phyloP scores from a whole-genome alignment of 805 yeast species.

The Metschnikowia hibisci region DNA sequence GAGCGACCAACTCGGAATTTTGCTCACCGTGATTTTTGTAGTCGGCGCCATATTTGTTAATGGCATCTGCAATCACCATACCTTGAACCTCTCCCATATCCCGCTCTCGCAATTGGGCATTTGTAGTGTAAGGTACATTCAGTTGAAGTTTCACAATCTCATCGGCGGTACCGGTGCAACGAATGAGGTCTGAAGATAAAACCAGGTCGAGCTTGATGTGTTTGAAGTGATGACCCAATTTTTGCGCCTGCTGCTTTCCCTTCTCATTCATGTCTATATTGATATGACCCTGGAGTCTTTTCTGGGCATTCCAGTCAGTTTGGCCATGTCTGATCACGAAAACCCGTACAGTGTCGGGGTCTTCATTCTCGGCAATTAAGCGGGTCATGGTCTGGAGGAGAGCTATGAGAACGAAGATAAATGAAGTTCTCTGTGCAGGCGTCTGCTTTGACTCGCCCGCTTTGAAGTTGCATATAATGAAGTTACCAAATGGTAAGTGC shows the following conservation, averaged over 20 bases:
- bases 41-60: constrained; percentile 49
- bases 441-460: too few species aligned
- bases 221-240: constrained; percentile 46
- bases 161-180: constrained; percentile 60
- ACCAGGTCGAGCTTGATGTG: constrained; percentile 42
- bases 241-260: constrained; percentile 59
- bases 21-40: constrained; percentile 69
- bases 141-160: constrained; percentile 35
- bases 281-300: constrained; percentile 75
- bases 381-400: constrained; percentile 17
- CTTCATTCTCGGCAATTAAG: constrained; percentile 27
- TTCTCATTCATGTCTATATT: constrained; percentile 60
- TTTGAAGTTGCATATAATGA: too few species aligned
- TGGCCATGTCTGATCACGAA: constrained; percentile 82
- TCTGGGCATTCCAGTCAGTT: constrained; percentile 65
- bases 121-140: constrained; percentile 22
- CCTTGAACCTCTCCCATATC: constrained; percentile 77
- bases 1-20: constrained; percentile 38
- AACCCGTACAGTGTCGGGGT: constrained; percentile 40
- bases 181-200: constrained; percentile 48
- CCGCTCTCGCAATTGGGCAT: constrained; percentile 56
- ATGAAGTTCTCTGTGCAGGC: too few species aligned
- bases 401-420: too few species aligned
- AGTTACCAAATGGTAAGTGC: too few species aligned
- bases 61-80: constrained; percentile 65